These are phyloP conservation scores for Hyaloscypha hepaticicola DNA, from an alignment of 495 filamentous ascomycete genomes.

Conservation along the genomic window DNA sequence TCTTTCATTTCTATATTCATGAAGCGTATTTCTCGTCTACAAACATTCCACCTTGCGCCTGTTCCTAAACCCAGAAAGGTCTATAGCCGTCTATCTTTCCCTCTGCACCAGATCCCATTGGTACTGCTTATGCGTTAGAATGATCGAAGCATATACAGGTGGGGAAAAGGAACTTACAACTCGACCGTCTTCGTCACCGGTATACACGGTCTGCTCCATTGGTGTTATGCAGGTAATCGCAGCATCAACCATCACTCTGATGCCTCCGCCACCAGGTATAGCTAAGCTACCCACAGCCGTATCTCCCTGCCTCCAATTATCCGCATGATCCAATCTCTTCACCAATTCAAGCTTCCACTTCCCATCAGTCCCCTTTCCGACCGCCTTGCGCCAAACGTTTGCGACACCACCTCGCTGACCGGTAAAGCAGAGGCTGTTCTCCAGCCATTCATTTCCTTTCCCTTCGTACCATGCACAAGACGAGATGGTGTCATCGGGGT, in stretches of 20 bases:
- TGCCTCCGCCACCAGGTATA: constrained; percentile 14
- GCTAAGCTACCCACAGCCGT: constrained; percentile 21
- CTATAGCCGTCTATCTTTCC: constrained; percentile 38
- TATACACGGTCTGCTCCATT: constrained; percentile 82
- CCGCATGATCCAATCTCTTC: constrained; percentile 80
- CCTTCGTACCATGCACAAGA: constrained; percentile 95
- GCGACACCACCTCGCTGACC: constrained; percentile 83
- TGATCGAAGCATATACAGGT: neutral
- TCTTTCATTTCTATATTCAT: neutral
- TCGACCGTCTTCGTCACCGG: constrained; percentile 85
- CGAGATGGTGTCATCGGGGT: constrained; percentile 68
- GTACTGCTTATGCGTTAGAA: constrained; percentile 53
- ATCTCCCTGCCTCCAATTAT: constrained; percentile 35
- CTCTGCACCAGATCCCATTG: constrained; percentile 87
- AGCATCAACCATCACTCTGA: constrained; percentile 63
- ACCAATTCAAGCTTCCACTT: constrained; percentile 56
- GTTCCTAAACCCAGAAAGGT: neutral
- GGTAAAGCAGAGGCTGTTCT: constrained; percentile 82
- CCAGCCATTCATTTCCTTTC: constrained; percentile 85
- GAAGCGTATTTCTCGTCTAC: neutral
- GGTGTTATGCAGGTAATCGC: constrained; percentile 86
- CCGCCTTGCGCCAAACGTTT: constrained; percentile 63
- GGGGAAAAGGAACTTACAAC: constrained; percentile 52
- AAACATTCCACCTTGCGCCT: neutral
- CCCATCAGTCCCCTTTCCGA: constrained; percentile 37